Evolutionary conservation across 1,284 basidiomycete genomes (phyloP), one percentile per base, ranked within the genome.

Genomic region (Xerocomus nothofagi): DNA sequence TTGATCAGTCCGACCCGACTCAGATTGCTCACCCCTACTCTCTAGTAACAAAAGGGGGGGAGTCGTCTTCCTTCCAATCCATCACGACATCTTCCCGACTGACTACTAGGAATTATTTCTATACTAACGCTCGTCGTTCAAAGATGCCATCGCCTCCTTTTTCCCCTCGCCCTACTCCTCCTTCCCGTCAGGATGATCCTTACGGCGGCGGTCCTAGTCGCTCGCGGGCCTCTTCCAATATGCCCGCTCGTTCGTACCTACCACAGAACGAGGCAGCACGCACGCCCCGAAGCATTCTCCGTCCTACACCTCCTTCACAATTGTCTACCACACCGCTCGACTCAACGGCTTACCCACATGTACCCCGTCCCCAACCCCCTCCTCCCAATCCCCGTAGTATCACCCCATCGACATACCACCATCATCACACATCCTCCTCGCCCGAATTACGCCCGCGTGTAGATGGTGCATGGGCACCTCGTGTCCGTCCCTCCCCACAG

Each of bases 351-450:
- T 40, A 42, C 29, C 31, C 42, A 7, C 50, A 52, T n/a, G n/a
- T 33, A 12, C 10, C 38, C 11, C 49, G 50, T 43, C 49, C 50
- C 4, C 57, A 49, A 3, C 48, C 33, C n/a, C 36, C 33, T 26
- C 50, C 39, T 48, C 48, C 58, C 21, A 39, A 39, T 21, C 37
- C 48, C 29, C 63, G 45, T 24, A 49, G 38, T n/a, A 39, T 43
- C 29, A 47, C 53, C 10, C 10, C 57, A n/a, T 39, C 51, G 1
- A 39, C 50, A 8, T 55, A 38, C 31, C 39, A 66, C 14, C 63
- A 65, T 17, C 50, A 53, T 26, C 56, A 63, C 20, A 66, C 59
- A 7, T 52, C 63, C 10, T 59, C 63, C 44, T 61, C 61, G 0
- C 61, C 61, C 30, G 61, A 62, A 37, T 49, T 66, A 29, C 49